These are phyloP conservation scores for Xylaria cubensis DNA, from an alignment of 495 filamentous ascomycete species.

Conservation along the genomic window DNA sequence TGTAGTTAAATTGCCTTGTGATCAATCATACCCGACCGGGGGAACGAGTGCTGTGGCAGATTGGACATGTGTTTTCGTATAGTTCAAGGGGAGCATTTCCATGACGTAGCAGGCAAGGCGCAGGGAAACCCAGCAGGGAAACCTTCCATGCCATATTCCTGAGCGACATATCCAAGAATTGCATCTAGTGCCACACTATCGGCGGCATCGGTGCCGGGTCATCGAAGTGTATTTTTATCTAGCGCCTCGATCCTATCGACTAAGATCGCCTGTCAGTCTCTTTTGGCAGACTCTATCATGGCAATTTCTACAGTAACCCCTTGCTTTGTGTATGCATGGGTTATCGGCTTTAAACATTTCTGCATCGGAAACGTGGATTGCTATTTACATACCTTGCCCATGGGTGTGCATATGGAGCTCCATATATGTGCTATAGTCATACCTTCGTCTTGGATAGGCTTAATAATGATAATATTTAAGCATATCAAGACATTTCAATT, in stretches of 20 bases:
- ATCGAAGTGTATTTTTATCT: neutral
- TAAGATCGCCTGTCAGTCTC: neutral
- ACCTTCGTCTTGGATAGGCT: neutral
- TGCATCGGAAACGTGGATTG: slow-evolving; percentile 3
- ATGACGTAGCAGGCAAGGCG: slow-evolving; percentile 15
- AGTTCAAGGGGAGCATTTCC: neutral
- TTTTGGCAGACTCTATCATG: neutral
- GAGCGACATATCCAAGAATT: neutral
- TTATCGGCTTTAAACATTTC: neutral
- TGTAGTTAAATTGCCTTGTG: neutral
- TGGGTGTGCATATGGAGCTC: neutral
- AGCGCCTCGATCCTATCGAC: neutral
- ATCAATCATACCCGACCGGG: neutral
- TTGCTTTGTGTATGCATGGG: neutral
- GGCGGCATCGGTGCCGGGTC: neutral
- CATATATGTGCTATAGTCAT: neutral
- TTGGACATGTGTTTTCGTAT: neutral
- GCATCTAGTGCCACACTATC: slow-evolving; percentile 1
- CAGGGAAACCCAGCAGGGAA: neutral
- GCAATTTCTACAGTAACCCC: slow-evolving; percentile 1
- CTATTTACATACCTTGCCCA: neutral
- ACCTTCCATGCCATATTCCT: neutral
- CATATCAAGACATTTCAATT: too few relatives aligned
- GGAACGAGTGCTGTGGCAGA: neutral
- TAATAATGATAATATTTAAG: too few relatives aligned